Percentiles rank a stretch among this genome's conserved stretches.
phyloP scores from a whole-genome alignment of 352 stramenopile genomes.

The Chrysophaeum taylorii region DNA sequence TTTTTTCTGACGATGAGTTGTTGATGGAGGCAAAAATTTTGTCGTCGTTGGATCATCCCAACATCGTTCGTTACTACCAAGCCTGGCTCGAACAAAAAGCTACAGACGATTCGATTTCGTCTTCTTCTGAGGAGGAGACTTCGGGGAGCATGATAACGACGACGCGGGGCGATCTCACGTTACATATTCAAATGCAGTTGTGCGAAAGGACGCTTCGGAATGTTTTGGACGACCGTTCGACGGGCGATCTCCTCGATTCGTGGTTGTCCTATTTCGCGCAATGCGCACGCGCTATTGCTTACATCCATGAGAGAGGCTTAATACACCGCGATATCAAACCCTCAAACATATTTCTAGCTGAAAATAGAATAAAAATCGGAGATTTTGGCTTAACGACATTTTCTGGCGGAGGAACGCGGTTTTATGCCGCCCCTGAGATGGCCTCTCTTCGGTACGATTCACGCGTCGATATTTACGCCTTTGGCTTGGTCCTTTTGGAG shows the following conservation, averaged over 20 bases:
- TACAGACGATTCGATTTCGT: too few species aligned
- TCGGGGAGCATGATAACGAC: too few species aligned
- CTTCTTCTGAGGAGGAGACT: too few species aligned
- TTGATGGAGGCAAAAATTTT: conserved; percentile 58
- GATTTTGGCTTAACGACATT: conserved; percentile 44
- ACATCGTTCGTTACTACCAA: conserved; percentile 64
- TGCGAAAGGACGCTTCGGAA: neutral
- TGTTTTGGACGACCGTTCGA: neutral
- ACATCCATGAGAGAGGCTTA: conserved; percentile 66
- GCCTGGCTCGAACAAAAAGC: conserved; percentile 61
- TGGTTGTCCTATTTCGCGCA: conserved; percentile 26
- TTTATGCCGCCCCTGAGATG: conserved; percentile 1
- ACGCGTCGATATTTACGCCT: neutral
- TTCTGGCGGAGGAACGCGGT: neutral
- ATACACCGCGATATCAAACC: conserved; percentile 71
- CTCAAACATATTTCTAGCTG: conserved; percentile 64
- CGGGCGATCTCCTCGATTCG: neutral
- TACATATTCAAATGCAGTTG: conserved; percentile 10
- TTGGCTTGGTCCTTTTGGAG: neutral
- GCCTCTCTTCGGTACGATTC: neutral
- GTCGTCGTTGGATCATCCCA: conserved; percentile 50
- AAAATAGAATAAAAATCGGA: conserved; percentile 65
- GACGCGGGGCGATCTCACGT: neutral
- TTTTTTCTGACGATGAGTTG: conserved; percentile 45
- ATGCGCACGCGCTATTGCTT: conserved; percentile 56